Evolutionary conservation across 139 green algal species (phyloP).

Genomic region (Picochlorum sp.): DNA sequence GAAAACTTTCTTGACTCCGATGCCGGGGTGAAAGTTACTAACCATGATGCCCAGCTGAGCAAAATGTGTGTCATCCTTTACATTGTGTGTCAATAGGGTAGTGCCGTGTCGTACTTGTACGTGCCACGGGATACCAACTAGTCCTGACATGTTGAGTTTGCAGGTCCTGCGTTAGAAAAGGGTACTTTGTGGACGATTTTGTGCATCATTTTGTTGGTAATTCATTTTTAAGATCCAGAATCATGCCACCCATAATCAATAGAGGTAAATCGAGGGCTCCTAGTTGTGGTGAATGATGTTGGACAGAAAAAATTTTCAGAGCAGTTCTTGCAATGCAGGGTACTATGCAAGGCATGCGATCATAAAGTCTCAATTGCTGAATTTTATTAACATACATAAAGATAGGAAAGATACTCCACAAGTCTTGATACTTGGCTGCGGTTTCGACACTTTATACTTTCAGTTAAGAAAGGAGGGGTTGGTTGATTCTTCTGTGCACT

Average conservation of each 20-base stretch:
- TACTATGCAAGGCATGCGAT: constrained; percentile 64
- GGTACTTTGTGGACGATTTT: constrained; percentile 80
- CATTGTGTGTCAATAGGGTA: too few relatives aligned
- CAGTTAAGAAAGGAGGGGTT: constrained; percentile 30
- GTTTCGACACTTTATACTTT: constrained; percentile 82
- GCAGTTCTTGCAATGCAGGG: constrained; percentile 30
- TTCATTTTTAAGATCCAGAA: constrained; percentile 27
- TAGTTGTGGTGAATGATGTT: background rate
- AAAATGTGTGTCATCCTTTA: constrained; percentile 57
- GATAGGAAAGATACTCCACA: constrained; percentile 25
- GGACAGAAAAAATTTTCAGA: background rate
- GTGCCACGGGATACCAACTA: background rate
- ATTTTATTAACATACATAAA: constrained; percentile 39
- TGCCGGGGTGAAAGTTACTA: constrained; percentile 59
- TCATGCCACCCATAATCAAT: constrained; percentile 67
- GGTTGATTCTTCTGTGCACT: constrained; percentile 16
- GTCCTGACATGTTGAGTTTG: background rate
- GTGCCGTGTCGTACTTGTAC: background rate
- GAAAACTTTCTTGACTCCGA: constrained; percentile 25
- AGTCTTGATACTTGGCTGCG: constrained; percentile 68
- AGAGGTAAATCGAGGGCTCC: constrained; percentile 56
- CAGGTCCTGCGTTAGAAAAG: constrained; percentile 62
- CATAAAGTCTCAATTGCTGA: constrained; percentile 39
- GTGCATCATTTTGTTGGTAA: constrained; percentile 65
- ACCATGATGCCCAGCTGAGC: constrained; percentile 78